phyloP scores from a whole-genome alignment of 805 yeast genomes.

The Saccharomycopsis guyanensis region DNA sequence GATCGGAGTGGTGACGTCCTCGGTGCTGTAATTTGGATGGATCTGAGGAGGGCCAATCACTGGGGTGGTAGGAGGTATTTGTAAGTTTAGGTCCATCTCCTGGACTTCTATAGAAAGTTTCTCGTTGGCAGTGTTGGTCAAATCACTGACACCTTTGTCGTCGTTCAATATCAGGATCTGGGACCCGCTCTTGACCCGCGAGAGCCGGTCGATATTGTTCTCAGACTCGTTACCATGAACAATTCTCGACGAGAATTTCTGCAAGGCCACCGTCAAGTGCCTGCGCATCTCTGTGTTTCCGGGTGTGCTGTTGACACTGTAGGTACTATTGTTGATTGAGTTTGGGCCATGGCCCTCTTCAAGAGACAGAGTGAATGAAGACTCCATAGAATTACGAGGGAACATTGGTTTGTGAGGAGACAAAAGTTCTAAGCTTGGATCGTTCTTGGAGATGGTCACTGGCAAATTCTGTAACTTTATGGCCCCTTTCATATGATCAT shows the following conservation, averaged over 20 bases:
- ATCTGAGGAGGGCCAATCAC: neutral
- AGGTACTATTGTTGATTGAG: conserved; percentile 5
- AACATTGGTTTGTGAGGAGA: conserved; percentile 7
- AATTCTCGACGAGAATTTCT: conserved; percentile 16
- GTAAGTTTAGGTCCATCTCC: neutral
- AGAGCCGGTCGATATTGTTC: conserved; percentile 1
- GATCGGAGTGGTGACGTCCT: neutral
- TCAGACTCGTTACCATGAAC: conserved; percentile 20
- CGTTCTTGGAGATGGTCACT: conserved; percentile 5
- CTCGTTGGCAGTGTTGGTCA: neutral
- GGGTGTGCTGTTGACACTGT: conserved; percentile 6
- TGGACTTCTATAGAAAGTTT: neutral
- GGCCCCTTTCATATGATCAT: conserved; percentile 7
- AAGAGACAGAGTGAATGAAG: neutral
- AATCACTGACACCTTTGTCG: conserved; percentile 13
- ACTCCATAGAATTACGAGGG: neutral
- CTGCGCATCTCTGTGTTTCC: conserved; percentile 14
- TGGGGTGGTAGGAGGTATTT: neutral
- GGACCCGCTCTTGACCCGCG: conserved; percentile 1
- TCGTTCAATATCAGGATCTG: conserved; percentile 12
- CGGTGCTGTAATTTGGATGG: neutral
- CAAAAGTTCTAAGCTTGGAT: conserved; percentile 16
- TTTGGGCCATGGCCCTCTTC: conserved; percentile 7
- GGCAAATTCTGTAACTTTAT: conserved; percentile 18
- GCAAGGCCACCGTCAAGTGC: conserved; percentile 17